Evolutionary conservation across 371 early-diverging fungal species (phyloP), one percentile per base, ranked within the genome.

Genomic region (Smittium mucronatum): DNA sequence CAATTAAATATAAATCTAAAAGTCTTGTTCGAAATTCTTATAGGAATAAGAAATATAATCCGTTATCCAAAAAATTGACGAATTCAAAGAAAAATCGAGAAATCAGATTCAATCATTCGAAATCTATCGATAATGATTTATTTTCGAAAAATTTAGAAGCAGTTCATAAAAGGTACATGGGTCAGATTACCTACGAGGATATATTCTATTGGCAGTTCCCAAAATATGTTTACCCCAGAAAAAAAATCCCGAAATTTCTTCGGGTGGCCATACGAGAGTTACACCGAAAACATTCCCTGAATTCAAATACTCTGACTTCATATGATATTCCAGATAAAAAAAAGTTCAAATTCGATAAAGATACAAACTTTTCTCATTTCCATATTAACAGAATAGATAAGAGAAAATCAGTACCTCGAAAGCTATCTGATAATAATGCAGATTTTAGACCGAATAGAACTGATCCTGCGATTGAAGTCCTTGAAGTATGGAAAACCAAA

Each of bases 401-500:
- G 26, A 8, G 59, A 26, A 59, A 59, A 59, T 15, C 5, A 2
- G 26, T 59, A 16, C 59, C 59, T 28, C 11, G 25, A 16, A 59
- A 59, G 26, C 15, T 28, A 5, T 11, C 11, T 26, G 2, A 8
- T 28, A 26, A 59, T 21, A 59, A 26, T 26, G 28, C n/a, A 21
- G 59, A 16, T 59, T n/a, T n/a, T 28, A 8, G 26, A 5, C 26
- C 59, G 11, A 59, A 26, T 5, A 15, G n/a, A 33, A 35, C 17
- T 17, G 58, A 69, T 8, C 25, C 58, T n/a, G 36, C 36, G 5
- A 30, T 17, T 16, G 68, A 68, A 34, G 36, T 68, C 5, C 31
- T 69, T 25, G 69, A 69, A 32, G 63, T 69, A 1, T 69, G 69
- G 69, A 69, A 36, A 64, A 63, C 69, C 5, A 58, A 57, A 57